Evolutionary conservation across 2,329 filamentous ascomycete genomes (phyloP), one percentile per base, ranked within the genome.

Genomic region (Thelonectria rubi): DNA sequence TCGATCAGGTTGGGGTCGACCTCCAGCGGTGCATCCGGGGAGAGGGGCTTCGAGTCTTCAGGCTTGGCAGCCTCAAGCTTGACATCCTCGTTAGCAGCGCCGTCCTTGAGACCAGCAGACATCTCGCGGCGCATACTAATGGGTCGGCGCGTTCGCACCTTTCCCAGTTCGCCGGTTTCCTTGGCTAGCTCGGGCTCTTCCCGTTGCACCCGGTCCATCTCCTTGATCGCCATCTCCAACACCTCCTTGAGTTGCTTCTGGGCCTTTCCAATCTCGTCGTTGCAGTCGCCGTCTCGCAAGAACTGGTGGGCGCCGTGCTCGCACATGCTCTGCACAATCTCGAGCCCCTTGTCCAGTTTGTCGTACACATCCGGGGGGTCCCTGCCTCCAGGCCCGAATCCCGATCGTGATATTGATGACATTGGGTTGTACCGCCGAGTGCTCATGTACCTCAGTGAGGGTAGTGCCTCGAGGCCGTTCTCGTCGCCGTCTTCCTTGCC

Each of bases 291-390:
- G 55, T 93, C 91, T 21, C 94, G 88, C n/a, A 97, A 82, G 63
- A 95, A 93, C 72, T 96, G 92, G 73, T 97, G 93, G 0, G 94
- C 94, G 3, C 91, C 94, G 55, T 89, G 88, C 78, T 97, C 94
- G 74, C 92, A 96, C 69, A 93, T 86, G 58, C 84, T 85, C 75
- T 97, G 93, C 5, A 92, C 91, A 65, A 87, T 86, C 73, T 97
- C 93, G 24, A 97, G 81, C 1, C 87, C 86, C 73, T 90, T 91
- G 73, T 97, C 93, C 1, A 93, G 83, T 46, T 86, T 82, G 66
- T 96, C 92, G 72, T 90, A 93, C 1, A 87, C 80, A 64, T 87
- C 86, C 1, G 73, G 65, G 10, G 67, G 68, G 8, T 73, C 67
- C 12, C 65, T 65, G 37, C 67, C 65, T 37, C 58, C 53, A 20